Percentiles rank a stretch among this genome's conserved stretches.
These are phyloP conservation scores for Alternaria hordeiaustralica DNA, from an alignment of 2,329 filamentous ascomycete genomes.

Conservation along the genomic window DNA sequence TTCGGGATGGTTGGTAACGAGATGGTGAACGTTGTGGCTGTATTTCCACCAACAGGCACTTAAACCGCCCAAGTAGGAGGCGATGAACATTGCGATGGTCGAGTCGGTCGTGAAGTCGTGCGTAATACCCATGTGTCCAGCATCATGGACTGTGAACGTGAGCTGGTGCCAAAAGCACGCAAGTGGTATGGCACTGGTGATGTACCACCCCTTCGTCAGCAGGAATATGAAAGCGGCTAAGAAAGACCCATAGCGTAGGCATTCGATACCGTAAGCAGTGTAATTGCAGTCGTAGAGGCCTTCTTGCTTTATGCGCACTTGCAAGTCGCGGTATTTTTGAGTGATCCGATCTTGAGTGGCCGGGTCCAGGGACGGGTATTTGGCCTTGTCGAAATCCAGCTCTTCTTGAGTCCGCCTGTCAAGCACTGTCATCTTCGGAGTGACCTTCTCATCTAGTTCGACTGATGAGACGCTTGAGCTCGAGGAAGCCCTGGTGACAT, in stretches of 20 bases:
- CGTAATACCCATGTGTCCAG: constrained; percentile 96
- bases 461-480: constrained; percentile 65
- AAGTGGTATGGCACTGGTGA: constrained; percentile 74
- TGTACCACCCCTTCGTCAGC: constrained; percentile 52
- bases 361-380: constrained; percentile 79
- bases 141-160: constrained; percentile 92
- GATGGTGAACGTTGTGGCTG: constrained; percentile 95
- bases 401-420: constrained; percentile 76
- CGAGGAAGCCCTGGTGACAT: constrained; percentile 55
- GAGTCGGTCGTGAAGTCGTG: constrained; percentile 85
- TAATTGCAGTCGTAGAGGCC: constrained; percentile 88
- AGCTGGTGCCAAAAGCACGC: constrained; percentile 94
- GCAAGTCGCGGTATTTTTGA: constrained; percentile 79
- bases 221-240: constrained; percentile 65
- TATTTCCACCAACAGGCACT: constrained; percentile 97
- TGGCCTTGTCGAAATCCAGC: constrained; percentile 75
- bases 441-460: constrained; percentile 49
- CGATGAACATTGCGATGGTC: constrained; percentile 86
- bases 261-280: constrained; percentile 76
- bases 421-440: constrained; percentile 66
- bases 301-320: constrained; percentile 73
- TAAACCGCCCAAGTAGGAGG: constrained; percentile 86
- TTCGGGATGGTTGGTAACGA: constrained; percentile 93
- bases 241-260: constrained; percentile 72
- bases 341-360: constrained; percentile 78